phyloP scores from a whole-genome alignment of 495 filamentous ascomycete species.

The Thozetella sp. region DNA sequence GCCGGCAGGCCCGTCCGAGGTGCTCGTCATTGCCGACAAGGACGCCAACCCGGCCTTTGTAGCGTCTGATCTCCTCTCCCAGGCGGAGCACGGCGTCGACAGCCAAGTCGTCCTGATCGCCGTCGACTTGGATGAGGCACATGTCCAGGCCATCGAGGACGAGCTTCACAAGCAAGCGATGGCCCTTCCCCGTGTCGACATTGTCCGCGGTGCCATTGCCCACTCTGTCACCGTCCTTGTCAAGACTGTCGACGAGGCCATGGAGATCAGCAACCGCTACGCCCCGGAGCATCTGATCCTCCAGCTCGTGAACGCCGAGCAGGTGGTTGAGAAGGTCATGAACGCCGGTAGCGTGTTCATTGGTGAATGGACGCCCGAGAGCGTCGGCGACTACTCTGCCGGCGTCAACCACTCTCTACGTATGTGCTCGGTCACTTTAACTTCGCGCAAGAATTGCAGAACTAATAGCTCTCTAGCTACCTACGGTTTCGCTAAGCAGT shows the following conservation, averaged over 20 bases:
- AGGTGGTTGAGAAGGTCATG: constrained; percentile 75
- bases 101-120: constrained; percentile 94
- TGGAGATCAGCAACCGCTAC: constrained; percentile 87
- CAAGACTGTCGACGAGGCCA: constrained; percentile 76
- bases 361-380: constrained; percentile 94
- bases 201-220: constrained; percentile 86
- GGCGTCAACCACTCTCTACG: constrained; percentile 96
- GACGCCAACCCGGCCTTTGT: constrained; percentile 92
- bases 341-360: constrained; percentile 97
- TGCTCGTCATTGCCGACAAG: constrained; percentile 93
- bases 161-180: constrained; percentile 90
- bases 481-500: constrained; percentile 96
- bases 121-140: constrained; percentile 70
- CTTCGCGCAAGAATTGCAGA: constrained; percentile 9
- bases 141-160: constrained; percentile 81
- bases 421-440: constrained; percentile 51
- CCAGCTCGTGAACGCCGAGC: constrained; percentile 75
- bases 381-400: constrained; percentile 95
- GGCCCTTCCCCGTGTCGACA: constrained; percentile 85
- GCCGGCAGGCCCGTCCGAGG: constrained; percentile 96
- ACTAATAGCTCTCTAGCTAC: constrained; percentile 66
- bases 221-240: constrained; percentile 92
- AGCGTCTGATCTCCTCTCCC: constrained; percentile 88
- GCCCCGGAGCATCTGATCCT: constrained; percentile 98
- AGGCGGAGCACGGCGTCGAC: constrained; percentile 96